These are phyloP conservation scores for Psophocarpus tetragonolobus DNA, from an alignment of 306 rosid genomes.

Conservation along the genomic window DNA sequence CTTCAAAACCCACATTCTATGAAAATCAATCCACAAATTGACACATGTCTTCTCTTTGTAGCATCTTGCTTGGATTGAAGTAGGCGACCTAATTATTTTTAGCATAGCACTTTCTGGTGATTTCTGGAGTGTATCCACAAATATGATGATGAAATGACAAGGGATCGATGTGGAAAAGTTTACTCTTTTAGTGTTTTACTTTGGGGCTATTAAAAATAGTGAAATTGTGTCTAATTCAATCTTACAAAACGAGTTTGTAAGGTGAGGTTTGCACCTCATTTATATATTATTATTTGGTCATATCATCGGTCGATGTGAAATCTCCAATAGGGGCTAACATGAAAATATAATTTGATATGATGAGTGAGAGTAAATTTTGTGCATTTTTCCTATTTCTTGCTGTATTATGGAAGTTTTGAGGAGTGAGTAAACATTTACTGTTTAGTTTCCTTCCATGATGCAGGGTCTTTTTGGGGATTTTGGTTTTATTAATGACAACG, in stretches of 20 bases:
- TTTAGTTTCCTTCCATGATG: slow-evolving; percentile 32
- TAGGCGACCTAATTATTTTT: background rate
- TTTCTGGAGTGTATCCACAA: too few species aligned
- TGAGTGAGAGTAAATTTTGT: slow-evolving; percentile 22
- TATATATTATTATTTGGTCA: too few species aligned
- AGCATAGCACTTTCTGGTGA: background rate
- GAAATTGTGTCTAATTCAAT: too few species aligned
- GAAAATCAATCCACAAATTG: background rate
- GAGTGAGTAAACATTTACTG: slow-evolving; percentile 4
- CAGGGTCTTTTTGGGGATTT: slow-evolving; percentile 83
- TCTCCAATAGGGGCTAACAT: slow-evolving; percentile 1
- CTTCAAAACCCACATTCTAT: too few species aligned
- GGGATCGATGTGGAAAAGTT: background rate
- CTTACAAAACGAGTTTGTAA: too few species aligned
- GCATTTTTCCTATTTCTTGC: background rate
- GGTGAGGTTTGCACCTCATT: too few species aligned
- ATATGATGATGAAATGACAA: background rate
- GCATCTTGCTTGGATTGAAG: slow-evolving; percentile 14
- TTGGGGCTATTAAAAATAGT: too few species aligned
- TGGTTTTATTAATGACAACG: slow-evolving; percentile 60
- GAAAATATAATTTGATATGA: slow-evolving; percentile 16
- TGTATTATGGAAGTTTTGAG: slow-evolving; percentile 7
- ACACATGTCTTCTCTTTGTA: background rate
- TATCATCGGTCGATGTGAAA: too few species aligned
- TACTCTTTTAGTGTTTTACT: too few species aligned